Evolutionary conservation across 345 rosid species (phyloP), one percentile per base, ranked within the genome.

Genomic region (Hypericum perforatum): DNA sequence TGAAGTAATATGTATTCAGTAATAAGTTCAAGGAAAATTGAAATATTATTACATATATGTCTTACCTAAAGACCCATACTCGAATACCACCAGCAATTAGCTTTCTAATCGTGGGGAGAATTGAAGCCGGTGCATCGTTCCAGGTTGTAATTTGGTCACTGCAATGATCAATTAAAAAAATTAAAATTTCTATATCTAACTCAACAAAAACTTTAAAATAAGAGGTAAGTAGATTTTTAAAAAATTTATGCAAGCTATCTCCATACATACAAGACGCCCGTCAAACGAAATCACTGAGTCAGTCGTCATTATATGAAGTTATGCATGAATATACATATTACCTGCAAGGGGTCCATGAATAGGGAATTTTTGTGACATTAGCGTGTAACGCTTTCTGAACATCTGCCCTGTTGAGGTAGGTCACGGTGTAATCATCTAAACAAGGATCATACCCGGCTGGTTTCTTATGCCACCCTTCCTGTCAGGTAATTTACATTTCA

Each of bases 301-400:
- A n/a, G n/a, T n/a, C n/a, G 32, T 22, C 32, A 22, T 22, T 4
- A 4, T 1, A 22, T 22, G 32, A 22, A 22, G 32, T 22, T 22
- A 22, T 22, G 32, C 32, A 22, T 22, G 32, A 11, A 41, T 45
- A 36, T 13, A 5, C n/a, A n/a, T n/a, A n/a, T n/a, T 63, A 81
- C 92, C 82, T 87, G 95, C 97, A 89, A 22, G 71, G 91, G 46
- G 80, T 70, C 95, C 95, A 89, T 46, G 81, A 76, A 64, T 84
- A 80, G 1, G 89, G 52, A 47, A 82, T 62, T 41, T 63, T 76
- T 39, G 89, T 79, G 37, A 72, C 66, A 62, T 89, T 85, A 32
- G 91, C 94, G 42, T 82, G 94, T 16, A 88, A 78, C 3, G 96
- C 94, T 45, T 64, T 58, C 40, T 87, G 92, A 60, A 88, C 95